A percentile compares a stretch with the other conserved stretches of the same genome.
phyloP scores from a whole-genome alignment of 805 yeast genomes.

The Ogataea nonfermentans region DNA sequence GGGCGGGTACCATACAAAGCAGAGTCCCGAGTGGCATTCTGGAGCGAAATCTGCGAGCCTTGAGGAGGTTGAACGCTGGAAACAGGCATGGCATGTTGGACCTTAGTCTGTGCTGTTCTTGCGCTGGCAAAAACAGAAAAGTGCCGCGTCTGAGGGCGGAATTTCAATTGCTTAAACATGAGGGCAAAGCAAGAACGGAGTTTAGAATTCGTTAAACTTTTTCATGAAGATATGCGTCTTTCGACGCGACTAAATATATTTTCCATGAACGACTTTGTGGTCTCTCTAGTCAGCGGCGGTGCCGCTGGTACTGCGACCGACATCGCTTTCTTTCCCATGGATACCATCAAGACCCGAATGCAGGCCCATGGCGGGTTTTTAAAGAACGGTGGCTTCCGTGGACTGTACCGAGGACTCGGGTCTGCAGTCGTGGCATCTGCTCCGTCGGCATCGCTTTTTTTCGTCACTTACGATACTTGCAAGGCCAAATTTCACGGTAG shows the following conservation, averaged over 20 bases:
- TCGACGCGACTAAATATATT: conserved; percentile 9
- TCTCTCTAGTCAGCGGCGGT: conserved; percentile 62
- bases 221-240: not conserved
- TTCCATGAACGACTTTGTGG: conserved; percentile 9
- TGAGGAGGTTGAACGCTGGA: conserved; percentile 39
- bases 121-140: conserved; percentile 4
- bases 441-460: conserved; percentile 77
- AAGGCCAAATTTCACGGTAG: conserved; percentile 40
- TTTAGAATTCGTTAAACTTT: too few species aligned
- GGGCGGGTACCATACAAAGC: conserved; percentile 71
- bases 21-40: conserved; percentile 44
- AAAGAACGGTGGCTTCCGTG: conserved; percentile 87
- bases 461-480: conserved; percentile 78
- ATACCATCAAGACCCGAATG: conserved; percentile 87
- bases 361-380: conserved; percentile 97
- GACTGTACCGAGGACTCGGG: conserved; percentile 89
- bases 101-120: conserved; percentile 21
- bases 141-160: conserved; percentile 2
- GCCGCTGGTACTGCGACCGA: conserved; percentile 97
- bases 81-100: conserved; percentile 25
- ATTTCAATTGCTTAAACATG: conserved; percentile 3
- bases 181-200: not conserved
- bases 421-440: conserved; percentile 94
- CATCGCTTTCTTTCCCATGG: conserved; percentile 92
- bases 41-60: conserved; percentile 46